Evolutionary conservation across 768 basidiomycete species (phyloP), one percentile per base, ranked within the genome.

Genomic region (Mycena metata): DNA sequence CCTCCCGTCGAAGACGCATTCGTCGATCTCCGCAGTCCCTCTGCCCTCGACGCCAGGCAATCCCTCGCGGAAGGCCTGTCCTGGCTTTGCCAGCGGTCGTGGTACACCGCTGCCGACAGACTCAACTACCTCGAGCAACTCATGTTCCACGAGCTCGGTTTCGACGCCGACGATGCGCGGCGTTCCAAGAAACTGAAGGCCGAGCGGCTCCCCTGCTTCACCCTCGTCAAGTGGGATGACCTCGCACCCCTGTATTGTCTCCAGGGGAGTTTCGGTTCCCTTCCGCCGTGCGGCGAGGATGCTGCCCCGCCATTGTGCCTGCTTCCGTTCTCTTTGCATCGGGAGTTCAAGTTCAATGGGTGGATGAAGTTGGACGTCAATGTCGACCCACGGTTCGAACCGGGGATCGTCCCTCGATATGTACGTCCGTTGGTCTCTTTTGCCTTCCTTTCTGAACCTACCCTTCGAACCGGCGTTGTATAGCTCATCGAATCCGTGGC

Each of bases 331-430:
- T n/a, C 41, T 19, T 13, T 58, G 2, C 56, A 58, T 16, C 42
- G 56, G 0, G 30, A 26, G 11, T 13, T 58, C 41, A 58, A 45
- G 19, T 45, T 15, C 16, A 10, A 24, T 1, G 56, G 56, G 8
- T 58, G 56, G 56, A 33, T 45, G 1, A 58, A 58, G 19, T 43
- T 58, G 56, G 56, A 58, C 16, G 56, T 58, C 8, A 58, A 58
- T n/a, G 56, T 39, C 3, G 56, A 58, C 16, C 41, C 45, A 4
- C 24, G 41, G 8, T 16, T 42, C 0, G 57, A 58, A 33, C 42
- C 42, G 2, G 42, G 43, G 2, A 2, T 45, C 8, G 43, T 33
- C 19, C 43, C 43, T n/a, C 26, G 17, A 16, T 58, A 58, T 21
- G 57, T 58, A 17, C 9, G 57, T 45, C 33, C 2, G n/a, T n/a